A percentile compares a stretch with the other conserved stretches of the same genome.
These are phyloP conservation scores for Bacidia gigantensis DNA, from an alignment of 495 filamentous ascomycete genomes.

Conservation along the genomic window DNA sequence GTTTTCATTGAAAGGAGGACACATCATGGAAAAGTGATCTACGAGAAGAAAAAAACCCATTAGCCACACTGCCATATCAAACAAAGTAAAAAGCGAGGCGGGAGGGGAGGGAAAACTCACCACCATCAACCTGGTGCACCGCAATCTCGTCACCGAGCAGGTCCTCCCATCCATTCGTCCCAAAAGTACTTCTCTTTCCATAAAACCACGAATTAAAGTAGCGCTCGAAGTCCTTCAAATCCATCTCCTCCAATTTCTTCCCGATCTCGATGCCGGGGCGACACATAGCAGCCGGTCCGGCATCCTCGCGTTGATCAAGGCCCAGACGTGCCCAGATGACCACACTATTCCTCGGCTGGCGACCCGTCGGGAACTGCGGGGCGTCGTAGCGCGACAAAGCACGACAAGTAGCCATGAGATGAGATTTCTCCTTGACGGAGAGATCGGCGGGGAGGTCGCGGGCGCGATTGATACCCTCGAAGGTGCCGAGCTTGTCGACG, in stretches of 20 bases:
- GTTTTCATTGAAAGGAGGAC: too few relatives aligned
- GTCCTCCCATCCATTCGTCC: conserved; percentile 66
- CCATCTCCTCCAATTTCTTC: not conserved
- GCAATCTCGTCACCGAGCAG: conserved; percentile 42
- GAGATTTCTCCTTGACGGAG: conserved; percentile 11
- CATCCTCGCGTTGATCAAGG: not conserved
- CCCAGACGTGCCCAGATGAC: conserved; percentile 12
- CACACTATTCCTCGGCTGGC: not conserved
- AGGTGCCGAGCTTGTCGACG: conserved; percentile 5
- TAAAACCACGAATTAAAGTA: conserved; percentile 9
- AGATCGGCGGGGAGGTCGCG: not conserved
- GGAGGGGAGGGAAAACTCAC: too few relatives aligned
- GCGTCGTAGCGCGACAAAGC: conserved; percentile 47
- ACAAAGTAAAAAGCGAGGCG: too few relatives aligned
- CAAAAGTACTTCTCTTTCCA: conserved; percentile 56
- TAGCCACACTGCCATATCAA: too few relatives aligned
- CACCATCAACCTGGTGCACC: too few relatives aligned
- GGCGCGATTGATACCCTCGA: conserved; percentile 5
- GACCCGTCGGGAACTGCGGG: conserved; percentile 22
- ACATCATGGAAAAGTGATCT: too few relatives aligned
- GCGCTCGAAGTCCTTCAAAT: not conserved
- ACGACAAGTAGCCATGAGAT: conserved; percentile 47
- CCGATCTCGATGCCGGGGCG: not conserved
- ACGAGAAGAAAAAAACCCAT: too few relatives aligned
- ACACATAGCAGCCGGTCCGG: not conserved